Evolutionary conservation across 768 basidiomycete genomes (phyloP).

Genomic region (Auricularia cornea): DNA sequence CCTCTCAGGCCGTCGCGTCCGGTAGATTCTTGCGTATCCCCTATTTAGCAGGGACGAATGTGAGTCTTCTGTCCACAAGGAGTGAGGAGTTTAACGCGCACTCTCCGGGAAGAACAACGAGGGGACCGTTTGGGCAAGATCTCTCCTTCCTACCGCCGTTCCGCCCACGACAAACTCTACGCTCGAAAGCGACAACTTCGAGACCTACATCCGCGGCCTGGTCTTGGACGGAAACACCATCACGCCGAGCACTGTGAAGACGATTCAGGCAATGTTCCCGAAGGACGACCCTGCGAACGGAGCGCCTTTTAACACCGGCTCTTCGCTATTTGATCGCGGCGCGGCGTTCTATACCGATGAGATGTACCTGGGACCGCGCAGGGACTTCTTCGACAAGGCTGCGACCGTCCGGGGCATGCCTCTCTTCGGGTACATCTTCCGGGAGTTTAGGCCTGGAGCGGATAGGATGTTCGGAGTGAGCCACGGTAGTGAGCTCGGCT

Average conservation of each 20-base stretch:
- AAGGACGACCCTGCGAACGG: slow-evolving; percentile 41
- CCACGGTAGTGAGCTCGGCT: slow-evolving; percentile 40
- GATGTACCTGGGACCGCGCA: slow-evolving; percentile 45
- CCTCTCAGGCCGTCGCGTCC: slow-evolving; percentile 12
- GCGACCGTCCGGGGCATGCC: slow-evolving; percentile 32
- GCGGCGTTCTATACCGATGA: slow-evolving; percentile 50
- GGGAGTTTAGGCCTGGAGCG: background rate
- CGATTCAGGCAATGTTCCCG: slow-evolving; percentile 35
- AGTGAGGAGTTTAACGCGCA: background rate
- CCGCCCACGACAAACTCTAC: slow-evolving; percentile 13
- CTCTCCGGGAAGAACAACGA: slow-evolving; percentile 38
- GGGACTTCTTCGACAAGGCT: slow-evolving; percentile 43
- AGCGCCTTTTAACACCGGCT: slow-evolving; percentile 48
- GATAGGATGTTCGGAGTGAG: slow-evolving; percentile 25
- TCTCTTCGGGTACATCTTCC: slow-evolving; percentile 46
- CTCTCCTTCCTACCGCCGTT: slow-evolving; percentile 30
- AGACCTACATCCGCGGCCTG: slow-evolving; percentile 37
- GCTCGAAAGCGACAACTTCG: slow-evolving; percentile 37
- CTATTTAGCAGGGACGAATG: slow-evolving; percentile 12
- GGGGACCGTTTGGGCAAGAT: slow-evolving; percentile 37
- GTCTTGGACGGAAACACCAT: slow-evolving; percentile 47
- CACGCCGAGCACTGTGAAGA: slow-evolving; percentile 31
- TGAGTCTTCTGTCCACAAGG: slow-evolving; percentile 3
- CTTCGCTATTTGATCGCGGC: slow-evolving; percentile 49
- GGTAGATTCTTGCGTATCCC: slow-evolving; percentile 15